phyloP scores from a whole-genome alignment of 1,284 basidiomycete genomes.

The Gastroboletus turbinatus region DNA sequence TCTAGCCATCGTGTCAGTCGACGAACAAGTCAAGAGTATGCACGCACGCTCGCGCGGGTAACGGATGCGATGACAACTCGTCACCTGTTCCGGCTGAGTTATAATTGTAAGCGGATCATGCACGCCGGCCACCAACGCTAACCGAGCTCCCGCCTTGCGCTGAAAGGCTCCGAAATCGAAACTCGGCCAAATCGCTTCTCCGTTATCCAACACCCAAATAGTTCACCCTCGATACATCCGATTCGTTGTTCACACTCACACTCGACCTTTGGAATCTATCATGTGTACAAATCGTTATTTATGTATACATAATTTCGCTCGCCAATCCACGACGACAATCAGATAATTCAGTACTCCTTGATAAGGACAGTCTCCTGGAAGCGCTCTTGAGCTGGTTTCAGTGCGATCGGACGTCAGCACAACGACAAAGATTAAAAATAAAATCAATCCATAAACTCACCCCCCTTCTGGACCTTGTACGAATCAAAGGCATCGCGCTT shows the following conservation, averaged over 20 bases:
- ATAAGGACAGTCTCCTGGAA: not conserved
- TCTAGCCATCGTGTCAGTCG: no score
- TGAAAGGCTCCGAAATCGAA: no score
- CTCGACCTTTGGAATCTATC: not conserved
- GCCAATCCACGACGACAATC: not conserved
- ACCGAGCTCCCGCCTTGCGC: no score
- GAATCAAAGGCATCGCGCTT: constrained; percentile 15
- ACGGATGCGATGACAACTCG: no score
- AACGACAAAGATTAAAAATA: not conserved
- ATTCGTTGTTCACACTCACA: not conserved
- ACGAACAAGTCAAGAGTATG: no score
- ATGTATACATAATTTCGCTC: not conserved
- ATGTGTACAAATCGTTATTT: not conserved
- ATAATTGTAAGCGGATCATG: no score
- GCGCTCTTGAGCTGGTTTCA: constrained; percentile 1
- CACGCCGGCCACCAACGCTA: no score
- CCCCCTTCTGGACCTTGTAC: not conserved
- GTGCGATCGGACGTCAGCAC: not conserved
- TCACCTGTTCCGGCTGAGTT: no score
- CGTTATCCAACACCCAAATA: not conserved
- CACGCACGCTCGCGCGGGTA: no score
- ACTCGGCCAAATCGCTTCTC: not conserved
- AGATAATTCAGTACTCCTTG: not conserved
- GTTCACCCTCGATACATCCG: not conserved
- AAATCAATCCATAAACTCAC: constrained; percentile 2